These are phyloP conservation scores for Rubia yunnanensis DNA, from an alignment of 257 asterid genomes.

Conservation along the genomic window DNA sequence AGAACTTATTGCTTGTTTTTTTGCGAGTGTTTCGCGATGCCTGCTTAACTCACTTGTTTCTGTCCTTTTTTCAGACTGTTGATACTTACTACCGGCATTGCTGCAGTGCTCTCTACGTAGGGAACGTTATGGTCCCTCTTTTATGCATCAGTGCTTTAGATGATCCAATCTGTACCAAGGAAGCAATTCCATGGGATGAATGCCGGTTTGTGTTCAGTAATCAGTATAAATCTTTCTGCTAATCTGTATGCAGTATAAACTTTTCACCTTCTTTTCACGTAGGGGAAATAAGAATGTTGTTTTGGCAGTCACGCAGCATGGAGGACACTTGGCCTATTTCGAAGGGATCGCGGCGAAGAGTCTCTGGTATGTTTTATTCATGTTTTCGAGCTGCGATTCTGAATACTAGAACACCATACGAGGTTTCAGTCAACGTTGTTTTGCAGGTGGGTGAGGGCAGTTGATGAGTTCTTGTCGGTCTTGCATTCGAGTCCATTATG, in stretches of 20 bases:
- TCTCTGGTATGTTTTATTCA: slow-evolving; percentile 40
- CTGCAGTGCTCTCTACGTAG: slow-evolving; percentile 63
- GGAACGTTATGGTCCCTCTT: slow-evolving; percentile 73
- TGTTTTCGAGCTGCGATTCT: not conserved
- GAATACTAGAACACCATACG: not conserved
- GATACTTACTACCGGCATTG: slow-evolving; percentile 79
- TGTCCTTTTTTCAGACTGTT: slow-evolving; percentile 45
- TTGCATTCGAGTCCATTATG: slow-evolving; percentile 51
- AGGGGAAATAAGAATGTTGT: slow-evolving; percentile 65
- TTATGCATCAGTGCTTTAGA: slow-evolving; percentile 77
- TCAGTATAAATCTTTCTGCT: not conserved
- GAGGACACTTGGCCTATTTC: slow-evolving; percentile 77
- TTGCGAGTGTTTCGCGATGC: not conserved
- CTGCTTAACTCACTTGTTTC: slow-evolving; percentile 9
- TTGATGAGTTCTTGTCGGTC: slow-evolving; percentile 56
- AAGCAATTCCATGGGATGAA: slow-evolving; percentile 96
- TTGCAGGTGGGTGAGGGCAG: slow-evolving; percentile 90
- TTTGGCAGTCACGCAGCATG: slow-evolving; percentile 73
- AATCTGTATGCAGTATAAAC: not conserved
- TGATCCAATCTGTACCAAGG: slow-evolving; percentile 89
- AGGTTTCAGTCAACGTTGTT: not conserved
- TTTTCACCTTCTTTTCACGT: slow-evolving; percentile 10
- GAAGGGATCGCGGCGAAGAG: slow-evolving; percentile 68
- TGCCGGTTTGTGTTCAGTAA: slow-evolving; percentile 50
- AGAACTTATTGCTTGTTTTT: slow-evolving; percentile 10